Base-by-base conservation (phyloP, 2,329 filamentous ascomycete species). In the Erysiphe neolycopersici region DNA sequence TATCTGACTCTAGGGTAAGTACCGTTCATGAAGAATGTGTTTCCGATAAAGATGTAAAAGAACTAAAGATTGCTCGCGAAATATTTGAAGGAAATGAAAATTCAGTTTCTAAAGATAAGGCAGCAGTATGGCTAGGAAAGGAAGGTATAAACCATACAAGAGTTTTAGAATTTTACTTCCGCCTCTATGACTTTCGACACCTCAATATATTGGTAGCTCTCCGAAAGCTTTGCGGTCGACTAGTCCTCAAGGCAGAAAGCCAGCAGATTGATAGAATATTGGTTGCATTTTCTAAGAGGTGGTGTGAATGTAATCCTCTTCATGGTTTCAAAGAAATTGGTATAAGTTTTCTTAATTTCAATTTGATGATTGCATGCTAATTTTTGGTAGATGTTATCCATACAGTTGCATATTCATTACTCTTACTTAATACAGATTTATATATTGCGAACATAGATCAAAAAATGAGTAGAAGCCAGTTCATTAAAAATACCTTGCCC, bases 221-320 rank as follows among this genome's bases (percentile, higher is more conserved):
- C 49, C 75, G 89, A 22, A 71, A 76, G 47, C 67, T 98, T 22
- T 98, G 89, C 58, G 71, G 71, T 43, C 77, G 81, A 30, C 66
- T 95, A 19, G 68, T 89, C 4, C 66, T 98, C 45, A 80, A 81
- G 51, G 89, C 81, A 36, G 89, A 98, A 61, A 92, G 85, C 2
- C 89, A 98, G 60, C 87, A 98, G 59, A 82, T 98, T 17, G 89
- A 98, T 58, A 79, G 89, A 31, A 87, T 98, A 46, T 63, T 98
- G 49, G 81, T 91, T 53, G 78, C 80, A 17, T 87, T 95, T 53
- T 82, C 89, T 3, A 75, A 73, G 49, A 68, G 87, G 47, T 98
- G 89, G 89, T 93, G 83, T 58, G 72, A 80, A 51, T 94, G 85
- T 65, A 98, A 98, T 56, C 73, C 80, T 0, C 78, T 76, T 38